A percentile compares a stretch with the other conserved stretches of the same genome.
These are phyloP conservation scores for Cystofilobasidium macerans DNA, from an alignment of 768 basidiomycete species.

Conservation along the genomic window DNA sequence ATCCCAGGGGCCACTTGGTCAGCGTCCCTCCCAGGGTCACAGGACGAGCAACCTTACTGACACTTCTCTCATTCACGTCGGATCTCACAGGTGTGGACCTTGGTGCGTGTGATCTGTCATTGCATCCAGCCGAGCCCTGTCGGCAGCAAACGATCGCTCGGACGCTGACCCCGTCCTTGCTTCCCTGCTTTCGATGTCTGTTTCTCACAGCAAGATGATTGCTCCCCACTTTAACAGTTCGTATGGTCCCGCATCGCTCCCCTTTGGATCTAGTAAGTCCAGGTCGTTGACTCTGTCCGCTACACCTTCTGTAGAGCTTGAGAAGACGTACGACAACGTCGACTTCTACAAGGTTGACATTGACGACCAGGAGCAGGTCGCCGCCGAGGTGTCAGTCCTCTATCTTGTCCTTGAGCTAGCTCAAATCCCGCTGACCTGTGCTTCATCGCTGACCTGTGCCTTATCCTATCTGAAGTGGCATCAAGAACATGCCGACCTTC, in stretches of 20 bases:
- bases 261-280: background rate
- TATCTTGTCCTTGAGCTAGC: background rate
- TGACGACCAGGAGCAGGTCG: slow-evolving; percentile 36
- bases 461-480: background rate
- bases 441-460: no score
- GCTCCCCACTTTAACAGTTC: slow-evolving; percentile 38
- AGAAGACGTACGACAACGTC: slow-evolving; percentile 31
- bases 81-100: slow-evolving; percentile 2
- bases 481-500: slow-evolving; percentile 42
- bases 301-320: background rate
- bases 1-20: slow-evolving; percentile 24
- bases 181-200: background rate
- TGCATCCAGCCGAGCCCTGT: background rate
- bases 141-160: no score
- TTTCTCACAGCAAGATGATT: slow-evolving; percentile 35
- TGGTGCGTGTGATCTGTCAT: background rate
- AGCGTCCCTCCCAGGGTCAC: background rate
- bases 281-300: no score
- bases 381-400: background rate
- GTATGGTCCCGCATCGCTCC: slow-evolving; percentile 26
- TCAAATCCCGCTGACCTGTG: no score
- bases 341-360: slow-evolving; percentile 41
- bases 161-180: background rate
- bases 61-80: background rate
- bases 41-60: background rate